Base-by-base conservation (phyloP, 2,329 filamentous ascomycete species). In the Monosporascus sp. region DNA sequence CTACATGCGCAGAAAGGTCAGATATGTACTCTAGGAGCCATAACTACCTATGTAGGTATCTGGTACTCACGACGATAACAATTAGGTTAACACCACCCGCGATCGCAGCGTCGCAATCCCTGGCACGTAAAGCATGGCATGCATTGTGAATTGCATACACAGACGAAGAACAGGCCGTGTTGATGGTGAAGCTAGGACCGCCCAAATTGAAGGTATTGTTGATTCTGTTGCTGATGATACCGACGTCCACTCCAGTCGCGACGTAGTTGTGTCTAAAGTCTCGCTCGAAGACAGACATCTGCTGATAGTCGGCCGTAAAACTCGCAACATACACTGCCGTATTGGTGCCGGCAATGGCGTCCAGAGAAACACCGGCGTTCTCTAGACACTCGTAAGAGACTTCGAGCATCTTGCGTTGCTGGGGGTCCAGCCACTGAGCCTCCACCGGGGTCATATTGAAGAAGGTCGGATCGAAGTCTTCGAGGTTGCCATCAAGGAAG, bases 341-440 rank as follows among this genome's bases (percentile, higher is more conserved):
- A 11, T 61, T 61, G 7, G 61, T 60, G 3, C 66, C 66, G 7
- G 55, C 31, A 15, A 70, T 48, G 1, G 60, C 41, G 1, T 68
- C 59, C 17, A 70, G 53, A 1, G 65, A 56, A 0, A 71, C 38
- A 15, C 73, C 73, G 1, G 68, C 69, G 3, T 60, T 61, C 44
- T 71, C 71, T 2, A 82, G 58, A 1, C 72, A 69, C 51, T 77
- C 73, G 49, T 71, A 74, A 18, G 65, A 64, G 0, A 72, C 68
- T 49, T 77, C 72, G 5, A 74, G 65, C 17, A 72, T 58, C 53
- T 69, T 65, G 1, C 73, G 63, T 54, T 74, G 72, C 55, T 75
- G 73, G 0, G 74, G 74, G 47, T 77, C 74, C 55, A 75, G 67
- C 24, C 60, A 63, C 47, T 64, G 62, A 18, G 70, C 71, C 55